Evolutionary conservation across 1,284 basidiomycete species (phyloP).

Genomic region (Ustilago tritici): DNA sequence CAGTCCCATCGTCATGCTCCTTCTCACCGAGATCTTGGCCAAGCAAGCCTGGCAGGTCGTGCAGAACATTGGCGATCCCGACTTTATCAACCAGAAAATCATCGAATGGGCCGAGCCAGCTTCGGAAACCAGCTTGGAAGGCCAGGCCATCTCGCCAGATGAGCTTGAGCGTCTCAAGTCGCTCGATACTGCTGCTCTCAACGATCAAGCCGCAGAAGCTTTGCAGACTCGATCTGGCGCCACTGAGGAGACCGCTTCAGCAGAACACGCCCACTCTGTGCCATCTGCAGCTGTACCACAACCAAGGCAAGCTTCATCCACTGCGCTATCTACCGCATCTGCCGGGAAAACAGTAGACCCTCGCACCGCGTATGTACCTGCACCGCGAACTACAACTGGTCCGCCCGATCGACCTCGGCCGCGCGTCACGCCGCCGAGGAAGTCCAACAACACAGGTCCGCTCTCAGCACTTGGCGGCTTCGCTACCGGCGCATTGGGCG

Average conservation of each 20-base stretch:
- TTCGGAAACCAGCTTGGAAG: conserved; percentile 46
- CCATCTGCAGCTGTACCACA: not conserved
- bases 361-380: not conserved
- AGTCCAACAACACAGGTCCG: conserved; percentile 33
- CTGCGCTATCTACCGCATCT: not conserved
- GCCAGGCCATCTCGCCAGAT: conserved; percentile 40
- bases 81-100: conserved; percentile 62
- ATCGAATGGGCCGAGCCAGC: conserved; percentile 55
- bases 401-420: conserved; percentile 13
- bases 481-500: conserved; percentile 45
- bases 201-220: conserved; percentile 15
- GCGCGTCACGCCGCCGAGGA: conserved; percentile 36
- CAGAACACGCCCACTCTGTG: not conserved
- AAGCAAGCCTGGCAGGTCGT: conserved; percentile 63
- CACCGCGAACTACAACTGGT: conserved; percentile 10
- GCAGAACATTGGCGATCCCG: conserved; percentile 58
- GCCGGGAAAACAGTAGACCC: not conserved
- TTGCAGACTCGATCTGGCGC: not conserved
- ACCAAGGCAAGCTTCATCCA: not conserved
- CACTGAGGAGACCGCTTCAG: not conserved
- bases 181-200: conserved; percentile 28
- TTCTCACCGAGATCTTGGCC: conserved; percentile 58
- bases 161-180: conserved; percentile 43
- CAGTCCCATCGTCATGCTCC: conserved; percentile 47
- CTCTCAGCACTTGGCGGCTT: conserved; percentile 48